A percentile compares a stretch with the other conserved stretches of the same genome.
These are phyloP conservation scores for Simplicillium aogashimaense DNA, from an alignment of 2,329 filamentous ascomycete species.

Conservation along the genomic window DNA sequence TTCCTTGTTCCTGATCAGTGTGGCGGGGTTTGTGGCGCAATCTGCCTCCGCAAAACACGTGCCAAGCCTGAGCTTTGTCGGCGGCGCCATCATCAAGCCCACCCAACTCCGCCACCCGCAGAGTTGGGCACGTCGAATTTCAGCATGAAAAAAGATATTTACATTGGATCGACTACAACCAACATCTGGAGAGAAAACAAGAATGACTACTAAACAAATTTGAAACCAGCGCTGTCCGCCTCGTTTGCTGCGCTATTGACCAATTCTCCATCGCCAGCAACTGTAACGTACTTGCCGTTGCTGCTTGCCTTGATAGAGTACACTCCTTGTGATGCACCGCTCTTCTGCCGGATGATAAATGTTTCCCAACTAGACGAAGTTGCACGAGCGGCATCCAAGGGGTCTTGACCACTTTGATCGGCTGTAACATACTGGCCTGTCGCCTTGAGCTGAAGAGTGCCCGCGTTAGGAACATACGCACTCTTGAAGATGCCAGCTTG, in stretches of 20 bases:
- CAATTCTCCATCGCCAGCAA: conserved; percentile 10
- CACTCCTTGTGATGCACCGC: conserved; percentile 9
- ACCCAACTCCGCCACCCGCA: too few relatives aligned
- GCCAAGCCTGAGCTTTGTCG: too few relatives aligned
- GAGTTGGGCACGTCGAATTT: too few relatives aligned
- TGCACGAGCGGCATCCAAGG: conserved; percentile 9
- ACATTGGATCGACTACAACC: too few relatives aligned
- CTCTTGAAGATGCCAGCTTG: conserved; percentile 10
- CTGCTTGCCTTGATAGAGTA: conserved; percentile 14
- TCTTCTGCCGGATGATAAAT: conserved; percentile 12
- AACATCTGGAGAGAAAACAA: not conserved
- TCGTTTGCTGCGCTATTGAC: conserved; percentile 10
- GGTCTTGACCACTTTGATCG: conserved; percentile 9
- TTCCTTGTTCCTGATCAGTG: too few relatives aligned
- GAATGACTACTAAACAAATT: conserved; percentile 2
- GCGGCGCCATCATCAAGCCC: too few relatives aligned
- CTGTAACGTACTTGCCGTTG: conserved; percentile 11
- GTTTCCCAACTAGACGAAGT: conserved; percentile 11
- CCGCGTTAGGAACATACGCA: conserved; percentile 12
- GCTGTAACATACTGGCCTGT: conserved; percentile 9
- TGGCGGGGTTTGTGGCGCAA: too few relatives aligned
- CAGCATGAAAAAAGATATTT: too few relatives aligned
- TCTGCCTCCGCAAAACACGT: too few relatives aligned
- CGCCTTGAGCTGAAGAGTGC: conserved; percentile 3
- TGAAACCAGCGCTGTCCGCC: conserved; percentile 9